Percentiles rank a stretch among this genome's conserved stretches.
Conservation (phyloP, 2,329 filamentous ascomycete genomes). For the Epichloe baconii region DNA sequence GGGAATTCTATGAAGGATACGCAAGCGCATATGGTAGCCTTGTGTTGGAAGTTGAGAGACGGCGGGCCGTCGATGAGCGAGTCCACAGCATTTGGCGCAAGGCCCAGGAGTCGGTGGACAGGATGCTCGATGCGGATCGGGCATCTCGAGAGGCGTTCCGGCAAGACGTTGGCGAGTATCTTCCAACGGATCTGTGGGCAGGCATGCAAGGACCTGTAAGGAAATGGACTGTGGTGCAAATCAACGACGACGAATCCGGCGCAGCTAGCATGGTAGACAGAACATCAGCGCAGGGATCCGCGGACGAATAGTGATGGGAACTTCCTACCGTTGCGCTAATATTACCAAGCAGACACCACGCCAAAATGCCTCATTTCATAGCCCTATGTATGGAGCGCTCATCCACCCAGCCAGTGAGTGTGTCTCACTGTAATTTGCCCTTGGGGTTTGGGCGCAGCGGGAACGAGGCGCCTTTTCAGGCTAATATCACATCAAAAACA, state of each 20-base stretch:
- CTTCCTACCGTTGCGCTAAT: no score
- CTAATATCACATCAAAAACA: no score
- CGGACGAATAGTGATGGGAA: background rate
- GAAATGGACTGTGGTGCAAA: slow-evolving; percentile 35
- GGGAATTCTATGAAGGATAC: slow-evolving; percentile 80
- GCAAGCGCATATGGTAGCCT: slow-evolving; percentile 72
- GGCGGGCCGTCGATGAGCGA: slow-evolving; percentile 58
- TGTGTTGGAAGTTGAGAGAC: slow-evolving; percentile 68
- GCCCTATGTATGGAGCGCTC: no score
- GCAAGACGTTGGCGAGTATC: slow-evolving; percentile 68
- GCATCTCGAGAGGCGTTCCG: slow-evolving; percentile 66
- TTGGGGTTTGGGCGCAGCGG: no score
- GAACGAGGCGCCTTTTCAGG: no score
- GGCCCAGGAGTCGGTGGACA: slow-evolving; percentile 63
- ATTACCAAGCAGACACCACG: no score
- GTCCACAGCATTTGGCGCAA: slow-evolving; percentile 64
- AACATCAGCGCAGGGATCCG: slow-evolving; percentile 2
- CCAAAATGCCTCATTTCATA: no score
- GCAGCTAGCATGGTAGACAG: slow-evolving; percentile 4
- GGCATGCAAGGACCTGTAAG: slow-evolving; percentile 51
- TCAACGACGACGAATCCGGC: slow-evolving; percentile 16
- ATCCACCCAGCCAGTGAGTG: no score
- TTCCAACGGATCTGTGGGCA: slow-evolving; percentile 81
- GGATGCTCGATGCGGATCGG: slow-evolving; percentile 60
- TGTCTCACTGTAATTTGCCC: no score